These are phyloP conservation scores for Globisporangium mamillatum DNA, from an alignment of 352 stramenopile species.

Conservation along the genomic window DNA sequence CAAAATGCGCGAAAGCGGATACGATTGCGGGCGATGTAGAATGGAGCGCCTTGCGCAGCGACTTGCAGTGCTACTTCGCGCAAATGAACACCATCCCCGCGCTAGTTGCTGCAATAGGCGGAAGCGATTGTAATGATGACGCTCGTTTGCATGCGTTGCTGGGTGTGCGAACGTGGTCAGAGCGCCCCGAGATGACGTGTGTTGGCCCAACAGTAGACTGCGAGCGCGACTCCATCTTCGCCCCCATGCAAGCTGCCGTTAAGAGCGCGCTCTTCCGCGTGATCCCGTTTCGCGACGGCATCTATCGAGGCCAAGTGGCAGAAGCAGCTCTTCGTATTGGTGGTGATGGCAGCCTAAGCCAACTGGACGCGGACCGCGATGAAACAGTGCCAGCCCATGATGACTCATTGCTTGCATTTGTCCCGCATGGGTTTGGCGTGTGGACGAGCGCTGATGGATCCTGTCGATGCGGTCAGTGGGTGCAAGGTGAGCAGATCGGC, in stretches of 20 bases:
- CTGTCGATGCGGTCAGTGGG: slow-evolving; percentile 37
- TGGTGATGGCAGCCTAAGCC: not conserved
- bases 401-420: not conserved
- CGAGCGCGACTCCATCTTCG: not conserved
- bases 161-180: not conserved
- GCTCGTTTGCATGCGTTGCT: not conserved
- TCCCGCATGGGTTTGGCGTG: slow-evolving; percentile 43
- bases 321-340: not conserved
- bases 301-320: slow-evolving; percentile 15
- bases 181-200: not conserved
- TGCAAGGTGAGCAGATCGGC: slow-evolving; percentile 29
- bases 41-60: not conserved
- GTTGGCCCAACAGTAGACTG: not conserved
- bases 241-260: slow-evolving; percentile 1
- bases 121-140: not conserved
- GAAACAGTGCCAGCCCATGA: not conserved
- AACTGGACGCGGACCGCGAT: not conserved
- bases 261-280: not conserved
- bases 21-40: not conserved
- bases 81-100: not conserved
- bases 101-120: not conserved
- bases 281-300: slow-evolving; percentile 4
- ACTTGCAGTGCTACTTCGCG: not conserved
- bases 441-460: slow-evolving; percentile 28
- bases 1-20: no score